Conservation (phyloP, 2,329 filamentous ascomycete genomes). For the Aspergillus pseudoterreus region DNA sequence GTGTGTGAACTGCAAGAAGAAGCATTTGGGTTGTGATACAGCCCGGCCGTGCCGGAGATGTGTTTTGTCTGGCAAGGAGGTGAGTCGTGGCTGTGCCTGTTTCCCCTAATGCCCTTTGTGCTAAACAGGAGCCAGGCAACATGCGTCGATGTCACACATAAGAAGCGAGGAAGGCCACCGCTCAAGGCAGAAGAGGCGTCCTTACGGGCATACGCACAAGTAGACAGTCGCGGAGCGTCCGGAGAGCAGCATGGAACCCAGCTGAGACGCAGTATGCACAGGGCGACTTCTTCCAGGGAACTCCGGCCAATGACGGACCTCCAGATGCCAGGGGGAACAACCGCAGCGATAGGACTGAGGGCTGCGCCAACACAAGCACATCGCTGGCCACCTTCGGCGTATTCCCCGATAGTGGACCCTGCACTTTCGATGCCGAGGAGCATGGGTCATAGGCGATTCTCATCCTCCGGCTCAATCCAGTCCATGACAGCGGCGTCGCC, state of each 20-base stretch:
- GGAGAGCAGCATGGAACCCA: conserved; percentile 23
- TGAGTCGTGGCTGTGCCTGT: conserved; percentile 25
- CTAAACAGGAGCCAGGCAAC: conserved; percentile 27
- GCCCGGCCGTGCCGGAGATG: conserved; percentile 45
- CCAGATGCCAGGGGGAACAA: conserved; percentile 22
- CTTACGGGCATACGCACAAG: conserved; percentile 27
- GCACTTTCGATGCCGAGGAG: conserved; percentile 21
- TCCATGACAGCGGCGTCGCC: conserved; percentile 22
- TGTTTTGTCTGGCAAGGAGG: conserved; percentile 45
- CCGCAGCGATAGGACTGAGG: conserved; percentile 17
- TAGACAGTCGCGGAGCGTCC: conserved; percentile 23
- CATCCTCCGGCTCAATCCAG: conserved; percentile 29
- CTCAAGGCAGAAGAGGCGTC: conserved; percentile 41
- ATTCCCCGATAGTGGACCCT: conserved; percentile 26
- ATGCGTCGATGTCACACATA: conserved; percentile 46
- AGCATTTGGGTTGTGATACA: conserved; percentile 46
- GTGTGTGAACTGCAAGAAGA: conserved; percentile 48
- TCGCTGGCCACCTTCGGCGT: conserved; percentile 31
- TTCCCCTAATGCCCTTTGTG: neutral
- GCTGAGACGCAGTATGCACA: conserved; percentile 26
- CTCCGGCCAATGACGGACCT: conserved; percentile 37
- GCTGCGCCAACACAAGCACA: conserved; percentile 23
- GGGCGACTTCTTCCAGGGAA: conserved; percentile 36
- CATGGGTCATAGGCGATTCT: conserved; percentile 28
- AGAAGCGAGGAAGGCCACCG: conserved; percentile 44